A percentile compares a stretch with the other conserved stretches of the same genome.
Evolutionary conservation across 192 early-diverging fungal genomes (phyloP).

Genomic region (Coemansia sp.): DNA sequence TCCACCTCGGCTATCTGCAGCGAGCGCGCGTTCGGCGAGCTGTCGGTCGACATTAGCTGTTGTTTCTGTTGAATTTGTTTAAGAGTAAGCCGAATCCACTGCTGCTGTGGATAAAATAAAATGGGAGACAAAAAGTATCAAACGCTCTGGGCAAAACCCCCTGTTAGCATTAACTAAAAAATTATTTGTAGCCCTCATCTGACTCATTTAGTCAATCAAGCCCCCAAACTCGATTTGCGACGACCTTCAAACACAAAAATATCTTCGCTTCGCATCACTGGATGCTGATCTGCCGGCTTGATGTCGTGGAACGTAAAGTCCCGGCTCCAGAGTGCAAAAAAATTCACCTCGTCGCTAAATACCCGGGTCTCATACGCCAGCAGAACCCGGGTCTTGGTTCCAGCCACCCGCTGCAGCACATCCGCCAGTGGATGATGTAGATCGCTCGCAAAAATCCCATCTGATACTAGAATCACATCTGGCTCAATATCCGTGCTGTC

Average conservation of each 20-base stretch:
- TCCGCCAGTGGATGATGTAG: constrained; percentile 38
- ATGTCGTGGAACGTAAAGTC: constrained; percentile 43
- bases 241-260: constrained; percentile 35
- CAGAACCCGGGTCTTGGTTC: constrained; percentile 19
- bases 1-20: constrained; percentile 58
- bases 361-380: constrained; percentile 31
- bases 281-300: constrained; percentile 44
- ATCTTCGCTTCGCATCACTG: constrained; percentile 43
- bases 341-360: constrained; percentile 44
- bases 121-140: not conserved
- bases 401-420: constrained; percentile 22
- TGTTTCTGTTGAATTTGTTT: not conserved
- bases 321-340: constrained; percentile 37
- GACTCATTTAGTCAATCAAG: not conserved
- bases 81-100: not conserved
- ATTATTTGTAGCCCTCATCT: constrained; percentile 8
- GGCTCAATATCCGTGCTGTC: not conserved
- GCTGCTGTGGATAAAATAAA: constrained; percentile 1
- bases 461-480: constrained; percentile 42
- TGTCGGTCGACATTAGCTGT: not conserved
- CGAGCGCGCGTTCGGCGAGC: constrained; percentile 9
- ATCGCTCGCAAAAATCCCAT: constrained; percentile 35
- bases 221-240: not conserved
- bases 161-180: not conserved
- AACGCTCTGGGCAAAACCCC: not conserved